Percentiles rank a stretch among this genome's conserved stretches.
These are phyloP conservation scores for Metschnikowia lachancei DNA, from an alignment of 805 yeast species.

Conservation along the genomic window DNA sequence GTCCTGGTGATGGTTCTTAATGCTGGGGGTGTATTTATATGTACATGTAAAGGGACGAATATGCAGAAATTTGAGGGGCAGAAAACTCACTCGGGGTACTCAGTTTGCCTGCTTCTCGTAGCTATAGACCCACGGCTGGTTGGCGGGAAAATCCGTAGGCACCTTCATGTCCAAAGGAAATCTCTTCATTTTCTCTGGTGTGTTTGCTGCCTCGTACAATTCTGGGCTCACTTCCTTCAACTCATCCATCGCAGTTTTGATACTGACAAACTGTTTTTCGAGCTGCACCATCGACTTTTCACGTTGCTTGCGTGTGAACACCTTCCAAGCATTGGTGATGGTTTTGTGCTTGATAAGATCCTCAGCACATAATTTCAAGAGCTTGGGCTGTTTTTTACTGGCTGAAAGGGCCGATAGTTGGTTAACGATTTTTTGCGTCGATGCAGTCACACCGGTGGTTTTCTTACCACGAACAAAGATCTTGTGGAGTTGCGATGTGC, in stretches of 20 bases:
- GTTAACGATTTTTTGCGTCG: constrained; percentile 44
- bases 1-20: neutral
- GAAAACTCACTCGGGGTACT: neutral
- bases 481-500: constrained; percentile 4
- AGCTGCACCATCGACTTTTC: constrained; percentile 41
- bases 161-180: constrained; percentile 82
- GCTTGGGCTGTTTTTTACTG: constrained; percentile 80
- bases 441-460: constrained; percentile 30
- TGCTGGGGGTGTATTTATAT: constrained; percentile 11
- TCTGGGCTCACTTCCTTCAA: constrained; percentile 51
- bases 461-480: constrained; percentile 33
- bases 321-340: constrained; percentile 78
- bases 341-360: constrained; percentile 83
- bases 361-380: constrained; percentile 71
- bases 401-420: constrained; percentile 84
- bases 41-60: constrained; percentile 6
- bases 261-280: constrained; percentile 60
- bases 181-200: constrained; percentile 52
- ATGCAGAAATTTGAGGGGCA: neutral
- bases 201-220: constrained; percentile 62
- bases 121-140: constrained; percentile 71
- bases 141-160: constrained; percentile 89
- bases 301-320: constrained; percentile 53
- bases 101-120: constrained; percentile 9
- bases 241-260: constrained; percentile 69